Evolutionary conservation across 2,329 filamentous ascomycete genomes (phyloP), one percentile per base, ranked within the genome.

Genomic region (Penicillium sp.): DNA sequence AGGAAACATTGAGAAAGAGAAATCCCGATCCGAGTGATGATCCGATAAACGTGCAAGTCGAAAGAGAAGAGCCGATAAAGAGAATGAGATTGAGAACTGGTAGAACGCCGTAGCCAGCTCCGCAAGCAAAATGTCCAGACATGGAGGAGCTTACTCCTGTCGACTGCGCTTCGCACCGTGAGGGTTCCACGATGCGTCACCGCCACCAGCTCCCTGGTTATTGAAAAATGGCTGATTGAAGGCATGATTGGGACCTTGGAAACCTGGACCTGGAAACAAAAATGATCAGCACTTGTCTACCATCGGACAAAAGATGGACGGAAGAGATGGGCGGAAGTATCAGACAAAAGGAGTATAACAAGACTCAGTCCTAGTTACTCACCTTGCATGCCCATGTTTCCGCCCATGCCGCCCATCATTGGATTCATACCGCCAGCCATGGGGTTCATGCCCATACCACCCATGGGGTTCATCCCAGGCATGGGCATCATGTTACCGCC

Each of bases 161-260:
- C 87, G 79, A 55, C 86, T 84, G 56, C 87, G 77, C 72, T 93
- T 93, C 3, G 84, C 82, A 24, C 86, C 86, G 57, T 91, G 87
- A 5, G 87, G 87, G 61, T 91, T 91, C 75, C 86, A 87, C 69
- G 81, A 82, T 45, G 84, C 83, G 47, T 82, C 76, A 35, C 72
- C 72, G 26, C 69, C 42, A n/a, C 45, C 68, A 32, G 64, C 70
- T 47, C 70, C 69, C 41, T 72, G 72, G 45, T 74, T 74, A 39
- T 75, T 74, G 66, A 89, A 91, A 43, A 50, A 54, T 31, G 46
- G 46, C 31, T 55, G 56, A 38, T 56, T 58, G 38, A 59, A 59
- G 20, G 38, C 51, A 4, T 78, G 77, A 61, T 80, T 80, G 72
- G 84, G 82, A 50, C 77, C 80, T 70, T 82, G 81, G 67, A 89